A percentile compares a stretch with the other conserved stretches of the same genome.
These are phyloP conservation scores for Sporobolomyces roseus DNA, from an alignment of 768 basidiomycete genomes.

Conservation along the genomic window DNA sequence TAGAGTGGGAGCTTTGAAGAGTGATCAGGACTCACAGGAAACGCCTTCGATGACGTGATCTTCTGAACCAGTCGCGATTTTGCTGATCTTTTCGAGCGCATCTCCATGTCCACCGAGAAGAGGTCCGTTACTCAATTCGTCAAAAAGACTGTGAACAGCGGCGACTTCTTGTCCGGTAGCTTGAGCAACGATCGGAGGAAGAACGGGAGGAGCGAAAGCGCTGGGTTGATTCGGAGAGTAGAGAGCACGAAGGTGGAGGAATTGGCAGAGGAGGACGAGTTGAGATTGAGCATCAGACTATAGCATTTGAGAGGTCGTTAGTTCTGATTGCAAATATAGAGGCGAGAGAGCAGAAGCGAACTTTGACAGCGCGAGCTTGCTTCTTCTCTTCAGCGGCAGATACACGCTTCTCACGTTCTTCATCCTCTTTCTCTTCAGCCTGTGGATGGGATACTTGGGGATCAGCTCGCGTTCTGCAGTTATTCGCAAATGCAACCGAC, in stretches of 20 bases:
- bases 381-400: constrained; percentile 35
- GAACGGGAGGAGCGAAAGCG: constrained; percentile 32
- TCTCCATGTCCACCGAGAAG: constrained; percentile 41
- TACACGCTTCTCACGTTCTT: constrained; percentile 28
- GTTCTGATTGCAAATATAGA: background rate
- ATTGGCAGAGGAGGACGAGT: constrained; percentile 43
- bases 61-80: constrained; percentile 24
- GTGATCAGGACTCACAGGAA: constrained; percentile 30
- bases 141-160: constrained; percentile 38
- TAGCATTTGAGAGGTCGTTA: background rate
- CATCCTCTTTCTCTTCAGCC: constrained; percentile 43
- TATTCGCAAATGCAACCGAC: background rate
- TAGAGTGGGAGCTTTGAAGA: background rate
- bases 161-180: constrained; percentile 44
- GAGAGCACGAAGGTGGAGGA: constrained; percentile 45
- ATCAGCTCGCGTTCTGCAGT: too few relatives aligned
- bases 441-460: background rate
- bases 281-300: constrained; percentile 35
- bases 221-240: constrained; percentile 26
- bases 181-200: constrained; percentile 39
- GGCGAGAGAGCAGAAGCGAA: constrained; percentile 1
- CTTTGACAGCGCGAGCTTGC: constrained; percentile 41
- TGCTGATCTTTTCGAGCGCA: constrained; percentile 40
- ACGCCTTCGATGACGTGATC: constrained; percentile 42
- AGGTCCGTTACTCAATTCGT: constrained; percentile 41